A percentile compares a stretch with the other conserved stretches of the same genome.
Conservation (phyloP, 2,329 filamentous ascomycete genomes). For the Chaetomiaceae sp. region DNA sequence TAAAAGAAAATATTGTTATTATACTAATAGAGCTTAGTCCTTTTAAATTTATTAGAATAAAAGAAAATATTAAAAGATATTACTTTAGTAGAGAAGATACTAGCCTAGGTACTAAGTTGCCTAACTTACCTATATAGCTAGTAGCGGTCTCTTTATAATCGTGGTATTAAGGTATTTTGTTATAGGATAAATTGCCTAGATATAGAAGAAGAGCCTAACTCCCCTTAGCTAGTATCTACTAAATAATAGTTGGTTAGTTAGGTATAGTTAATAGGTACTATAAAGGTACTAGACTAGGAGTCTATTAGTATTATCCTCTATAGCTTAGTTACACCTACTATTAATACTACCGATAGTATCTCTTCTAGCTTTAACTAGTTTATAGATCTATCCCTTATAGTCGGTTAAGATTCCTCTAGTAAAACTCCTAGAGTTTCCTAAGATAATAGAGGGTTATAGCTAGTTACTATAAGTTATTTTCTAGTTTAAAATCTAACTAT, state of each 20-base stretch:
- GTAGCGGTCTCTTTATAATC: not conserved
- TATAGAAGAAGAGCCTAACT: not conserved
- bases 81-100: not conserved
- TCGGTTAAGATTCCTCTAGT: too few relatives aligned
- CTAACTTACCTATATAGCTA: not conserved
- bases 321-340: too few relatives aligned
- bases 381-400: too few relatives aligned
- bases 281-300: not conserved
- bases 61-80: not conserved
- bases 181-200: not conserved
- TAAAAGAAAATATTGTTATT: not conserved
- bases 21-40: not conserved
- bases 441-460: too few relatives aligned
- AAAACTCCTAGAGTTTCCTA: too few relatives aligned
- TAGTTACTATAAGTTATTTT: too few relatives aligned
- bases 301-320: too few relatives aligned
- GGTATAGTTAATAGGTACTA: not conserved
- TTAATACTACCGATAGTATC: too few relatives aligned
- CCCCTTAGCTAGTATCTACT: not conserved
- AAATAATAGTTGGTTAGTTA: not conserved
- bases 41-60: not conserved
- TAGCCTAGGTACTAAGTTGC: not conserved
- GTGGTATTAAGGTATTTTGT: not conserved
- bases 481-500: too few relatives aligned
- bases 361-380: too few relatives aligned